Evolutionary conservation across 176 grass and related monocot species (phyloP).

Genomic region (Avena eriantha): DNA sequence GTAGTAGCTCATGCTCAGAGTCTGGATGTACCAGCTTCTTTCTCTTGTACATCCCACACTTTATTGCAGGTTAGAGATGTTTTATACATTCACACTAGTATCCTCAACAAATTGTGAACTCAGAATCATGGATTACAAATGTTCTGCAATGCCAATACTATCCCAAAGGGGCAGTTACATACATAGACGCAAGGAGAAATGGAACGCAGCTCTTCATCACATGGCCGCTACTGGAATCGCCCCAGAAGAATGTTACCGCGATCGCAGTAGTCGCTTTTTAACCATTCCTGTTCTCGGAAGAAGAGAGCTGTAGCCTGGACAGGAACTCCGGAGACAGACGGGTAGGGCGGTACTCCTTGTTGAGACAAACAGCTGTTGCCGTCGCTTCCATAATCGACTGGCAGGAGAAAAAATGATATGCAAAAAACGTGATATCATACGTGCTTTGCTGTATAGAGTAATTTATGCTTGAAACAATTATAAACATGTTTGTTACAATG

Average conservation of each 20-base stretch:
- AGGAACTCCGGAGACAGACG: slow-evolving; percentile 69
- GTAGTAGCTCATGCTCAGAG: background rate
- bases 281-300: slow-evolving; percentile 14
- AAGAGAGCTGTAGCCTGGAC: slow-evolving; percentile 64
- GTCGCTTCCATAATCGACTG: slow-evolving; percentile 82
- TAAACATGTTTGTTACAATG: background rate
- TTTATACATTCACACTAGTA: background rate
- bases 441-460: background rate
- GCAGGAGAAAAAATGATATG: slow-evolving; percentile 10
- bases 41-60: background rate
- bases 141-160: background rate
- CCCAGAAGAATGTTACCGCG: background rate
- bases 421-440: background rate
- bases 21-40: background rate
- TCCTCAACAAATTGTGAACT: background rate
- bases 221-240: background rate
- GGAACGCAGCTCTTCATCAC: background rate
- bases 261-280: background rate
- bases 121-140: slow-evolving; percentile 4
- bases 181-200: background rate
- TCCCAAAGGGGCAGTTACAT: background rate
- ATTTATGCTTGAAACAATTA: slow-evolving; percentile 3
- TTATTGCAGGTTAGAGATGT: background rate
- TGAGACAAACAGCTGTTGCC: slow-evolving; percentile 70
- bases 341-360: slow-evolving; percentile 68